A percentile compares a stretch with the other conserved stretches of the same genome.
Evolutionary conservation across 805 yeast genomes (phyloP).

Genomic region (Scheffersomyces lignosus): DNA sequence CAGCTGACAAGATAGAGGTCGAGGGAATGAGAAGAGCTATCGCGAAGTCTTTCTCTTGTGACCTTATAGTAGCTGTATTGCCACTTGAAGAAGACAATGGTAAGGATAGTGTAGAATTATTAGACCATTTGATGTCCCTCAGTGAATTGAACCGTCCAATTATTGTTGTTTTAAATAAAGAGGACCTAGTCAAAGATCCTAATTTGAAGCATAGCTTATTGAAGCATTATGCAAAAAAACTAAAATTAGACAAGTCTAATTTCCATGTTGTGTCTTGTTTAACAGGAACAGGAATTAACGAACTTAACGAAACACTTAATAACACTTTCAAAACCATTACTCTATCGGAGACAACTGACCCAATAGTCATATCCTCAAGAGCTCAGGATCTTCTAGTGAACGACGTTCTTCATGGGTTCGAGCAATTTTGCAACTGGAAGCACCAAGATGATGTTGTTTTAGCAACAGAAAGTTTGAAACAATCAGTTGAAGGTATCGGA

Average conservation of each 20-base stretch:
- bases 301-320: conserved; percentile 44
- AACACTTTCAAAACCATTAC: conserved; percentile 49
- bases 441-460: conserved; percentile 68
- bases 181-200: conserved; percentile 42
- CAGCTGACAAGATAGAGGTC: conserved; percentile 60
- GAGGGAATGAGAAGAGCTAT: conserved; percentile 85
- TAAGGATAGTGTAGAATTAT: conserved; percentile 31
- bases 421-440: conserved; percentile 55
- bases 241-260: conserved; percentile 11
- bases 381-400: conserved; percentile 70
- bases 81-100: conserved; percentile 40
- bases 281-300: conserved; percentile 54
- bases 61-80: conserved; percentile 65
- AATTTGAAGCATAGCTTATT: not conserved
- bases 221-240: conserved; percentile 7
- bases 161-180: conserved; percentile 57
- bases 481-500: conserved; percentile 84
- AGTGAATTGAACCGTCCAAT: conserved; percentile 31
- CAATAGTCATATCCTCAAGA: conserved; percentile 71
- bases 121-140: conserved; percentile 35
- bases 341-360: conserved; percentile 53
- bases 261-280: conserved; percentile 58
- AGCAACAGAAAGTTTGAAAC: conserved; percentile 73
- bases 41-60: conserved; percentile 56
- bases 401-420: conserved; percentile 75